Percentiles rank a stretch among this genome's conserved stretches.
Evolutionary conservation across 2,329 filamentous ascomycete genomes (phyloP).

Genomic region (Colletotrichum ledebouriae): DNA sequence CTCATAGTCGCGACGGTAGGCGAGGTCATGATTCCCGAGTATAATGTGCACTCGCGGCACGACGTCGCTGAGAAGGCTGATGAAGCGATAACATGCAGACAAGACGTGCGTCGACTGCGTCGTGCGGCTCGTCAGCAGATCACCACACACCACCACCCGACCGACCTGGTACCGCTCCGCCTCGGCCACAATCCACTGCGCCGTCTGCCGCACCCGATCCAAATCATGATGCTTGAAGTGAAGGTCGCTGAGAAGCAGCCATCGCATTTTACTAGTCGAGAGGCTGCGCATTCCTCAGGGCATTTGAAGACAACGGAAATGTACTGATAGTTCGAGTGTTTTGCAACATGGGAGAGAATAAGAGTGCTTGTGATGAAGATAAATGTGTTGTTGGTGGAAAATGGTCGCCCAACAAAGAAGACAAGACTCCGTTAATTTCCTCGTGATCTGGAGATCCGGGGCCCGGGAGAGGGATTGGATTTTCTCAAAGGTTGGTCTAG

Average conservation of each 20-base stretch:
- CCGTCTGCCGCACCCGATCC: background rate
- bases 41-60: background rate
- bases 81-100: constrained; percentile 1
- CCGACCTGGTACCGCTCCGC: background rate
- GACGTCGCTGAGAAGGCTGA: background rate
- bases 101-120: background rate
- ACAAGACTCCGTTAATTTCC: background rate
- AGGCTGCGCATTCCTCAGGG: too few relatives aligned
- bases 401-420: too few relatives aligned
- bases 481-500: too few relatives aligned
- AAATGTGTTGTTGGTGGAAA: too few relatives aligned
- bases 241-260: constrained; percentile 1
- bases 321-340: too few relatives aligned
- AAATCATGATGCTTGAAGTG: background rate
- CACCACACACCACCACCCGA: background rate
- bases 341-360: too few relatives aligned
- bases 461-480: too few relatives aligned
- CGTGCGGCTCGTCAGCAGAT: background rate
- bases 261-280: background rate
- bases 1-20: background rate
- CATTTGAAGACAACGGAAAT: background rate
- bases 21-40: background rate
- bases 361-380: too few relatives aligned
- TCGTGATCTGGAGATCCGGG: too few relatives aligned
- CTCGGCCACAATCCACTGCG: background rate